These are phyloP conservation scores for Russula sp. DNA, from an alignment of 768 basidiomycete species.

Conservation along the genomic window DNA sequence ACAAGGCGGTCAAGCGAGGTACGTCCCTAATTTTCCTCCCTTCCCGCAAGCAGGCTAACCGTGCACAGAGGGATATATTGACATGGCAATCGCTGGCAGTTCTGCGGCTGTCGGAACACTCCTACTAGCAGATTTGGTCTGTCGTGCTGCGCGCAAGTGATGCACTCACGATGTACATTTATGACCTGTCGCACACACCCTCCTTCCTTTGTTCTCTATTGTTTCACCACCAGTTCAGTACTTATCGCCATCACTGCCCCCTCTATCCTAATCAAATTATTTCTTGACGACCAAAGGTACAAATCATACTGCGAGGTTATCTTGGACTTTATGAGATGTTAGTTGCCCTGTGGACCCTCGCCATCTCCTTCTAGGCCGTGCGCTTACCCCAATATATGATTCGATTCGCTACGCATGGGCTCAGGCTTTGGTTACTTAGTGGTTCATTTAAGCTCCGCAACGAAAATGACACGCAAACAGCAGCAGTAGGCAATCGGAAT, in stretches of 20 bases:
- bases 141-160: conserved; percentile 61
- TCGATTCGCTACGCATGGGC: too few relatives aligned
- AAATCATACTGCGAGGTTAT: neutral
- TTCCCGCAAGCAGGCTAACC: neutral
- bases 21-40: conserved; percentile 21
- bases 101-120: conserved; percentile 79
- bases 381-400: too few relatives aligned
- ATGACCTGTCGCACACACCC: neutral
- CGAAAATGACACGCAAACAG: too few relatives aligned
- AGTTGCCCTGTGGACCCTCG: too few relatives aligned
- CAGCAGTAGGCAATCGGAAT: too few relatives aligned
- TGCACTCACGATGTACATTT: conserved; percentile 8
- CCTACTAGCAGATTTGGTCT: conserved; percentile 67
- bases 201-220: neutral
- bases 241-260: neutral
- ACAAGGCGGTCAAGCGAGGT: conserved; percentile 80
- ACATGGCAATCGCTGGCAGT: conserved; percentile 92
- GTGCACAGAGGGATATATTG: conserved; percentile 90
- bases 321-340: too few relatives aligned
- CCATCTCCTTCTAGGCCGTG: too few relatives aligned
- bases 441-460: too few relatives aligned
- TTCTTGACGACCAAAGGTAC: neutral
- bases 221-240: conserved; percentile 5
- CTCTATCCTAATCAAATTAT: conserved; percentile 6
- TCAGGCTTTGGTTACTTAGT: too few relatives aligned